Base-by-base conservation (phyloP, 495 filamentous ascomycete genomes). In the Sphaerosporella brunnea region DNA sequence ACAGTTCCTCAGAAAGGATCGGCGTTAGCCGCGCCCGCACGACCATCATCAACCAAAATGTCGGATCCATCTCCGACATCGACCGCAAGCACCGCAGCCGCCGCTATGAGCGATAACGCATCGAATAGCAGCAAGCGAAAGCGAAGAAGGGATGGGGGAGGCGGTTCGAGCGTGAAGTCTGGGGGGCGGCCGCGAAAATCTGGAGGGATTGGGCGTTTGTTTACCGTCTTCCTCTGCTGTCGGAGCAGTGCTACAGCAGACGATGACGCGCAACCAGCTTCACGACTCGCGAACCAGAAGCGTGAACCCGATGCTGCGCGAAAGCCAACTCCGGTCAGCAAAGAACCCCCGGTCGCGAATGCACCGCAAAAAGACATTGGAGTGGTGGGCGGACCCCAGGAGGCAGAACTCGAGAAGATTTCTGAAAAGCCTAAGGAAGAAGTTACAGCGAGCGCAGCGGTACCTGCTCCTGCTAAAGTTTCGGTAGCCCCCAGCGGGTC, bases 141-240 rank as follows among this genome's bases (percentile, higher is more conserved):
- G 37, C 51, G 56, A 41, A 52, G 52, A 57, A 42, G 53, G 45
- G 50, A 41, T 26, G 53, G 51, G 32, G 57, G 51, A 41, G 44
- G 47, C 38, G 39, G 37, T 24, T 53, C 47, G 8, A 60, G 58
- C 50, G 45, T 54, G 28, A 53, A 53, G 23, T 53, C 57, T 18
- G 56, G 56, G 28, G 50, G 49, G 18, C 45, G 47, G 47, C 41
- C 50, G 30, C 50, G 45, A n/a, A 61, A 54, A 45, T 15, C 35
- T 25, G 57, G 58, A 41, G 58, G 57, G 32, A 56, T 61, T 46
- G 53, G 47, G 43, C 61, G 48, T 59, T 61, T 61, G 45, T 61
- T 61, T 48, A 51, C 54, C 45, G 43, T 46, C 25, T 60, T 61
- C 53, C 53, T 61, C 53, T 61, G 58, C 57, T 61, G 58, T 53